Evolutionary conservation across 2,329 filamentous ascomycete species (phyloP).

Genomic region (Monilinia laxa): DNA sequence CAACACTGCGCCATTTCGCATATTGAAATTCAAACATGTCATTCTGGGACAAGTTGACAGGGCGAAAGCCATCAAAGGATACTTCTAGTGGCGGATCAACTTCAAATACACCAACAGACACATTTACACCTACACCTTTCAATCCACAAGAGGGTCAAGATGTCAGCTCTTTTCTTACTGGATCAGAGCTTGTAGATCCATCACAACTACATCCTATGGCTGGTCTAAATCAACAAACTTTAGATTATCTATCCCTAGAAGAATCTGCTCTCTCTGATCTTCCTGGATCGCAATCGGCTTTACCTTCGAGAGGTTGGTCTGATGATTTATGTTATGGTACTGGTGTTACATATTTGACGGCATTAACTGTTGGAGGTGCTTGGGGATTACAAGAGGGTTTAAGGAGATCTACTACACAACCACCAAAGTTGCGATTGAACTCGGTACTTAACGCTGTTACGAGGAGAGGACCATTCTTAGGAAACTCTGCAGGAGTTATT

Average conservation of each 20-base stretch:
- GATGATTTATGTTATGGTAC: conserved; percentile 98
- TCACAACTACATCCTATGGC: conserved; percentile 89
- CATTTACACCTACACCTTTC: conserved; percentile 57
- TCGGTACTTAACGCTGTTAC: conserved; percentile 93
- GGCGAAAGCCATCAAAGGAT: conserved; percentile 41
- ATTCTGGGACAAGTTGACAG: conserved; percentile 43
- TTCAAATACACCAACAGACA: conserved; percentile 41
- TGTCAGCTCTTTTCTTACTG: conserved; percentile 81
- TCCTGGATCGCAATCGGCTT: conserved; percentile 79
- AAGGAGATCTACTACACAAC: conserved; percentile 69
- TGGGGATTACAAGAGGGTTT: conserved; percentile 94
- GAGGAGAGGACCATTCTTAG: conserved; percentile 86
- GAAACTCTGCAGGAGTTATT: conserved; percentile 93
- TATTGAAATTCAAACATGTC: conserved; percentile 37
- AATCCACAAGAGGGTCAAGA: conserved; percentile 73
- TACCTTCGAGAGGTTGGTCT: conserved; percentile 95
- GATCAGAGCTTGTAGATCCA: conserved; percentile 77
- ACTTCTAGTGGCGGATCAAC: conserved; percentile 28
- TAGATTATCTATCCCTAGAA: conserved; percentile 94
- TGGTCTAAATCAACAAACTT: conserved; percentile 84
- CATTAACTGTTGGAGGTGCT: conserved; percentile 77
- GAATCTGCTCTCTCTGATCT: conserved; percentile 85
- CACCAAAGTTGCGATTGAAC: conserved; percentile 91
- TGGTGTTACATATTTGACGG: conserved; percentile 89
- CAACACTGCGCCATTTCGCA: background rate